Conservation (phyloP, 495 filamentous ascomycete genomes). For the Entonaema liquescens region DNA sequence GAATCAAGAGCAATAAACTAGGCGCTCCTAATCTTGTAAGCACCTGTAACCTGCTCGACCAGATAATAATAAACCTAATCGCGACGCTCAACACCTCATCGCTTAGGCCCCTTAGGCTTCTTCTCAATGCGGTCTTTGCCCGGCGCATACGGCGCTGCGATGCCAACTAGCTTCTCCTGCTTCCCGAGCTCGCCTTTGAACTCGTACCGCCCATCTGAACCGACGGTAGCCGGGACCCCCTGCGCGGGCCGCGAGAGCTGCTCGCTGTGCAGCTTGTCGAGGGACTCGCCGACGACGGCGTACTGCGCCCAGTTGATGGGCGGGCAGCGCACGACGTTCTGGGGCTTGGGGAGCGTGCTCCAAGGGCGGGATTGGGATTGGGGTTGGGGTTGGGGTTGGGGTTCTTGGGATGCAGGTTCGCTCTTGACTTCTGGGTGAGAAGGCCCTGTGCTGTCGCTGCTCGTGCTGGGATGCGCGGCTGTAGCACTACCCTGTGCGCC, state of each 20-base stretch:
- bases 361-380: constrained; percentile 35
- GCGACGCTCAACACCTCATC: constrained; percentile 31
- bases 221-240: constrained; percentile 59
- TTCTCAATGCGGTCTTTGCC: constrained; percentile 70
- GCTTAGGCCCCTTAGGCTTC: constrained; percentile 51
- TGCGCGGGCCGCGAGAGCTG: constrained; percentile 70
- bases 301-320: constrained; percentile 93
- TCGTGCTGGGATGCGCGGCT: background rate
- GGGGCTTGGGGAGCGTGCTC: constrained; percentile 72
- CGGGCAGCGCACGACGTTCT: constrained; percentile 83
- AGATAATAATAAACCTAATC: too few species aligned
- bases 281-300: constrained; percentile 77
- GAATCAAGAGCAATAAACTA: too few species aligned
- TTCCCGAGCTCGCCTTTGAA: constrained; percentile 48
- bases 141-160: constrained; percentile 81
- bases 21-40: too few species aligned
- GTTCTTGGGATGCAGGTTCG: constrained; percentile 1
- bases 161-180: constrained; percentile 52
- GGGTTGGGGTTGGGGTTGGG: constrained; percentile 6
- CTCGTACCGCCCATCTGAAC: constrained; percentile 51
- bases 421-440: background rate
- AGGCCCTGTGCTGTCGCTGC: background rate
- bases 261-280: constrained; percentile 85
- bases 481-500: constrained; percentile 3
- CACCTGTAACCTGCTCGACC: too few species aligned